Percentiles rank a stretch among this genome's conserved stretches.
These are phyloP conservation scores for Globisporangium spinosum DNA, from an alignment of 352 stramenopile genomes.

Conservation along the genomic window DNA sequence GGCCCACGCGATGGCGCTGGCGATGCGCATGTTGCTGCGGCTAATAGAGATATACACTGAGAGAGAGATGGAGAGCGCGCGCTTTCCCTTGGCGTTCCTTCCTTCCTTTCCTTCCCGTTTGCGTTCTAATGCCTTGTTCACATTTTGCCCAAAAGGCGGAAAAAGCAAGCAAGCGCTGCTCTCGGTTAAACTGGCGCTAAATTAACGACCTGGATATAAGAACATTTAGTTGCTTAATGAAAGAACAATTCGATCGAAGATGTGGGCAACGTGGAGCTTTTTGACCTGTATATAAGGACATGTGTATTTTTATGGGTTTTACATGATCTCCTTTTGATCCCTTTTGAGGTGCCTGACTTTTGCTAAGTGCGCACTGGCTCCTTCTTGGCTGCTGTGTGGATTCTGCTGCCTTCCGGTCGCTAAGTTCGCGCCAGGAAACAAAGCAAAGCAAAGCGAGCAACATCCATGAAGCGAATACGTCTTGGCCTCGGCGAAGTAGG, in stretches of 20 bases:
- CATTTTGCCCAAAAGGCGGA: not conserved
- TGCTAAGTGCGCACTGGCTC: not conserved
- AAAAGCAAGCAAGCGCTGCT: not conserved
- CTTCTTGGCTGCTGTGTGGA: not conserved
- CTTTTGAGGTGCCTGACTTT: not conserved
- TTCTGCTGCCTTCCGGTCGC: not conserved
- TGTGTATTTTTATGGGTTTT: too few species aligned
- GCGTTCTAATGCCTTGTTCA: not conserved
- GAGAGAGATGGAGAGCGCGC: not conserved
- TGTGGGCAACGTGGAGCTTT: too few species aligned
- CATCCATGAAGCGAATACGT: not conserved
- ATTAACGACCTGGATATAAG: too few species aligned
- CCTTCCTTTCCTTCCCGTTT: slow-evolving; percentile 1
- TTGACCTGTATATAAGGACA: too few species aligned
- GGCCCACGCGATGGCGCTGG: slow-evolving; percentile 2
- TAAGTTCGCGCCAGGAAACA: not conserved
- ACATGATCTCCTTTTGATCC: not conserved
- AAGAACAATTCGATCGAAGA: too few species aligned
- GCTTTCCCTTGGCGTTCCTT: not conserved
- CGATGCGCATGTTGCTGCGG: slow-evolving; percentile 8
- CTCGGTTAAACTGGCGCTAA: not conserved
- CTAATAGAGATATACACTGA: not conserved
- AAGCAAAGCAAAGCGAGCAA: not conserved
- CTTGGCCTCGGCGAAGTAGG: not conserved
- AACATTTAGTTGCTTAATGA: too few species aligned